Evolutionary conservation across 23 red algal genomes (phyloP).

Genomic region (Gracilariopsis chorda): DNA sequence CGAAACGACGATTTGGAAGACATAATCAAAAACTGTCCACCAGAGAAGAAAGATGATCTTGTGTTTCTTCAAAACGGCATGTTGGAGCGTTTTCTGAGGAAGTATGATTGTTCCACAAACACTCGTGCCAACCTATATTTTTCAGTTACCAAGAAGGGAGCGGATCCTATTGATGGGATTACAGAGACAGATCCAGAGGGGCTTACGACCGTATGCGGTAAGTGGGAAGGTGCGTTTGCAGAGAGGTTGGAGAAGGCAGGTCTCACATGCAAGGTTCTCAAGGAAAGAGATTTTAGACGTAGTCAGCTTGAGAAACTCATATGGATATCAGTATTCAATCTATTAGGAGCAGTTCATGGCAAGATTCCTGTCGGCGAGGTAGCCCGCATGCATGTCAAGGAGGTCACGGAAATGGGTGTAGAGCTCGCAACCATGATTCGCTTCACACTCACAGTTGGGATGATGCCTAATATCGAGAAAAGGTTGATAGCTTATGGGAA

Average conservation of each 20-base stretch:
- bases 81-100: constrained; percentile 69
- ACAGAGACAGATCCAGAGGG: constrained; percentile 75
- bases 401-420: constrained; percentile 73
- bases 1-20: constrained; percentile 87
- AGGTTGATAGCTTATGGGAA: constrained; percentile 68
- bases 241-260: constrained; percentile 52
- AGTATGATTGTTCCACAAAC: constrained; percentile 52
- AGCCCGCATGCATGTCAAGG: constrained; percentile 39
- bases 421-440: constrained; percentile 73
- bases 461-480: constrained; percentile 61
- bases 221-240: constrained; percentile 83
- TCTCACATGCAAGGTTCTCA: constrained; percentile 72
- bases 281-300: constrained; percentile 74
- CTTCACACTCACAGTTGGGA: constrained; percentile 51
- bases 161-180: constrained; percentile 82
- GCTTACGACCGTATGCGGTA: constrained; percentile 77
- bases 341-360: constrained; percentile 56
- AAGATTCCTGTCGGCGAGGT: constrained; percentile 78
- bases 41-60: constrained; percentile 67
- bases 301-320: constrained; percentile 87
- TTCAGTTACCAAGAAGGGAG: constrained; percentile 75
- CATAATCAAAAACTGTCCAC: constrained; percentile 69
- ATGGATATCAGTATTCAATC: constrained; percentile 91
- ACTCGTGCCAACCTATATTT: constrained; percentile 90
- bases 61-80: constrained; percentile 97